A percentile compares a stretch with the other conserved stretches of the same genome.
Conservation (phyloP, 768 basidiomycete genomes). For the Chlorophyllum brunneum region DNA sequence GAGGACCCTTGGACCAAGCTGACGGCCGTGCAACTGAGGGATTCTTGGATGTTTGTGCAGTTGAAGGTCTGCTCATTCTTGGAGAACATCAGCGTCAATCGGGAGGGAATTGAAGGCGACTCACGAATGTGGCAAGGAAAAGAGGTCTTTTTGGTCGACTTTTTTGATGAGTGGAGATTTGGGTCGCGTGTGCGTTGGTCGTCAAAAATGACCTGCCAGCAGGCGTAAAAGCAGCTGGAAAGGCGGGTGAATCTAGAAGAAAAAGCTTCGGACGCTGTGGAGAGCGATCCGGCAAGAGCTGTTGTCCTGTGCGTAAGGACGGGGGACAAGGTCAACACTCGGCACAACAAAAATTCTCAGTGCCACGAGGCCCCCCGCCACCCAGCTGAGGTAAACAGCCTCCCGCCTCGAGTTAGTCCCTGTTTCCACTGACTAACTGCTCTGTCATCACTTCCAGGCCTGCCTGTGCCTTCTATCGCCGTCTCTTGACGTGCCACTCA, state of each 20-base stretch:
- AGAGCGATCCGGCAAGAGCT: slow-evolving; percentile 39
- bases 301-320: slow-evolving; percentile 38
- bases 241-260: slow-evolving; percentile 41
- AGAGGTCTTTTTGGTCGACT: slow-evolving; percentile 23
- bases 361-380: slow-evolving; percentile 4
- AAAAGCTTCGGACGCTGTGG: slow-evolving; percentile 38
- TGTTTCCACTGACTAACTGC: too few species aligned
- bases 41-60: slow-evolving; percentile 62
- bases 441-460: too few species aligned
- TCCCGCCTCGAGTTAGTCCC: too few species aligned
- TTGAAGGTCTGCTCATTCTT: slow-evolving; percentile 94
- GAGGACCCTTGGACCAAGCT: slow-evolving; percentile 91
- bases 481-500: too few species aligned
- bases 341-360: slow-evolving; percentile 13
- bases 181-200: too few species aligned
- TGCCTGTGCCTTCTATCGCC: too few species aligned
- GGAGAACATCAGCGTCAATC: slow-evolving; percentile 15
- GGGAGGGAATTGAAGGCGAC: slow-evolving; percentile 18
- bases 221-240: slow-evolving; percentile 69
- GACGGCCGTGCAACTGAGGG: slow-evolving; percentile 75
- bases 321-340: slow-evolving; percentile 30
- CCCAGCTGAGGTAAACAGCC: slow-evolving; percentile 4
- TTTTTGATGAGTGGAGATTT: slow-evolving; percentile 48
- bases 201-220: slow-evolving; percentile 90
- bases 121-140: slow-evolving; percentile 41